Conservation (phyloP, 2,329 filamentous ascomycete species). For the Setomelanomma holmii region DNA sequence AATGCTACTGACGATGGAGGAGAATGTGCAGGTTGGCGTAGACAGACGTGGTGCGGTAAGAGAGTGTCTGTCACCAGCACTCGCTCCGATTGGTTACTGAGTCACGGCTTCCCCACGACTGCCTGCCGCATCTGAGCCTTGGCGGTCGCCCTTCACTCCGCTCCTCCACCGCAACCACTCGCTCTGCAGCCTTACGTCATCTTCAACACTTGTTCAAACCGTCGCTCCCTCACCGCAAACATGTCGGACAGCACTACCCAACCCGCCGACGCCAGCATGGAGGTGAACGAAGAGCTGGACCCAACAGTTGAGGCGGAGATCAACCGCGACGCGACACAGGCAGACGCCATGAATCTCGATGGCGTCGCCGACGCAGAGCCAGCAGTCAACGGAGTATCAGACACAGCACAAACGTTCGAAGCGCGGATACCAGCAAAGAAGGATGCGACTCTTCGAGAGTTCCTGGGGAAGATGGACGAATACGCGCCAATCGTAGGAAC, state of each 20-base stretch:
- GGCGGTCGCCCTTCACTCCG: slow-evolving; percentile 8
- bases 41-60: not conserved
- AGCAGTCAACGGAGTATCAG: slow-evolving; percentile 44
- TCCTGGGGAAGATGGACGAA: slow-evolving; percentile 95
- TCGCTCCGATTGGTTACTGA: slow-evolving; percentile 15
- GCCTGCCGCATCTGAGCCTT: slow-evolving; percentile 8
- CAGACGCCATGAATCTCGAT: slow-evolving; percentile 52
- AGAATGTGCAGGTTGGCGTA: not conserved
- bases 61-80: not conserved
- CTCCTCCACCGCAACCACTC: slow-evolving; percentile 2
- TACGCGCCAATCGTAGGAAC: slow-evolving; percentile 89
- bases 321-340: slow-evolving; percentile 42
- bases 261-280: slow-evolving; percentile 36
- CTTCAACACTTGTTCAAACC: slow-evolving; percentile 2
- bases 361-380: slow-evolving; percentile 47
- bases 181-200: slow-evolving; percentile 13
- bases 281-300: slow-evolving; percentile 49
- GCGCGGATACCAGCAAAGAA: slow-evolving; percentile 79
- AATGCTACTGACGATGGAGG: not conserved
- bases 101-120: slow-evolving; percentile 1
- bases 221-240: slow-evolving; percentile 15
- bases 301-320: slow-evolving; percentile 53
- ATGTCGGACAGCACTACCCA: slow-evolving; percentile 44
- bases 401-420: slow-evolving; percentile 62
- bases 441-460: slow-evolving; percentile 90